Evolutionary conservation across 1,284 basidiomycete species (phyloP), one percentile per base, ranked within the genome.

Genomic region (Trametes polyzona): DNA sequence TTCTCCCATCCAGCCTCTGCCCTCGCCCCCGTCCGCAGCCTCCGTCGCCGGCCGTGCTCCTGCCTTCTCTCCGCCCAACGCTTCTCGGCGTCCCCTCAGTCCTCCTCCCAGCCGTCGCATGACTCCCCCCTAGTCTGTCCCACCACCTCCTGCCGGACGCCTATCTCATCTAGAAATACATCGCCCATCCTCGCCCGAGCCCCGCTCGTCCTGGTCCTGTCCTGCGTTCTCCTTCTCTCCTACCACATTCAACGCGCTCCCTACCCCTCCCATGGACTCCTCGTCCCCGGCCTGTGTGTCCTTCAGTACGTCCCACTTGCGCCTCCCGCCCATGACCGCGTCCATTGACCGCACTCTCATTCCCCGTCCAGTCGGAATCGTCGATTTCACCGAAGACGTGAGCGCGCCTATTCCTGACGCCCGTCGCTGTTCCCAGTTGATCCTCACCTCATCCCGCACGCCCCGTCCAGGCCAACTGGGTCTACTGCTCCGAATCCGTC

Each of bases 341-440:
- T 50, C 23, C 57, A n/a, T n/a, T 55, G 30, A 57, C 43, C 49
- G 40, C 26, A 21, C 35, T 41, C 51, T 57, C 41, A 56, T 55
- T 43, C 44, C 57, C 29, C 30, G 29, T 44, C 58, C 66, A 90
- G 87, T 90, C 58, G 86, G 83, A 9, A 89, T 90, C 63, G 83
- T 88, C 30, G 87, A 90, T 70, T 90, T 90, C 71, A 84, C 85
- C 14, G 80, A 87, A 72, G 77, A 88, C 70, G 87, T 87, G 68
- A 66, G 71, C 61, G 60, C 58, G 61, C 59, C 53, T 46, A 6
- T 21, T 44, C 42, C 52, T 58, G 52, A 59, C 62, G 64, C 61
- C 53, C 61, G 37, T 53, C 30, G 46, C 19, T 33, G 52, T 8
- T 26, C 51, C 49, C 55, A 49, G 60, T 53, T 58, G 41, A 57